Base-by-base conservation (phyloP, 2,329 filamentous ascomycete genomes). In the Pyrenochaeta sp. region DNA sequence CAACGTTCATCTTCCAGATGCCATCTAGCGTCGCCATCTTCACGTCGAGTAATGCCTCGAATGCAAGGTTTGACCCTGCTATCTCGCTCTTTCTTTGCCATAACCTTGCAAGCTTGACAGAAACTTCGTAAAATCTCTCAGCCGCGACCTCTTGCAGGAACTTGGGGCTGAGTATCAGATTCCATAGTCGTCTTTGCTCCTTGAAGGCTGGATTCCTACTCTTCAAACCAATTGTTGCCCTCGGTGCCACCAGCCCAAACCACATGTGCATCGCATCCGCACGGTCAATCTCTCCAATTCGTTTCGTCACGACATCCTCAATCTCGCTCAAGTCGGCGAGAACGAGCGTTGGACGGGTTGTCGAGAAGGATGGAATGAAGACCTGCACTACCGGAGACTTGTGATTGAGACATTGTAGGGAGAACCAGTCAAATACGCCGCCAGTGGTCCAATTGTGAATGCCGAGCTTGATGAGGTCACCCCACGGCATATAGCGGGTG, bases 361-460 rank as follows among this genome's bases (percentile, higher is more conserved):
- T 47, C 11, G 44, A 47, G 13, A 41, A 37, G 4, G 44, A 42
- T n/a, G 44, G 44, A 4, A 47, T 21, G 28, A 47, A 47, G 9
- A 41, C 11, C 23, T 47, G 44, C 7, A 42, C 19, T 3, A 47
- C 15, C 10, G 44, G 28, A 17, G 44, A 38, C n/a, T 26, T 37
- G 11, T 41, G 27, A 6, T 35, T 21, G 13, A 47, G 28, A n/a
- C 38, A 41, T 23, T 47, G 44, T 6, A 47, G 21, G 2, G 44
- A 47, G 11, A 47, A 29, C 37, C 38, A 47, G 18, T 28, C 27
- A 24, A 42, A 47, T 3, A 47, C 34, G 6, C 22, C 37, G 17
- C 27, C 44, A 5, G 34, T 41, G 18, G 13, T 10, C 31, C 13
- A 41, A 7, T 32, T 37, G 18, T 47, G 19, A 15, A 41, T 32